Percentiles rank a stretch among this genome's conserved stretches.
These are phyloP conservation scores for Botrytis fabae DNA, from an alignment of 2,329 filamentous ascomycete species.

Conservation along the genomic window DNA sequence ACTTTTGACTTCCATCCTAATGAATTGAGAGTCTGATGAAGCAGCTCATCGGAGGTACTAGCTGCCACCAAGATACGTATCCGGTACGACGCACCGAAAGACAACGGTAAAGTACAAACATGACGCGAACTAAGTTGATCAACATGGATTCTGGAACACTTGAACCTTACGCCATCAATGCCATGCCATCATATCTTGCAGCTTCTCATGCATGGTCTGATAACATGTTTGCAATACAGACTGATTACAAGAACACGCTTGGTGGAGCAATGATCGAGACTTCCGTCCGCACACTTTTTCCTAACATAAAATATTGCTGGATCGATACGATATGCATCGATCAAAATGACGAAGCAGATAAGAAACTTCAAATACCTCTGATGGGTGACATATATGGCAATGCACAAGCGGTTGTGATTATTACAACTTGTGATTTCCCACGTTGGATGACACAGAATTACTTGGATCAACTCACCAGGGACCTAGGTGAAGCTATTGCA, in stretches of 20 bases:
- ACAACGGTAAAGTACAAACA: background rate
- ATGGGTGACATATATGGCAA: slow-evolving; percentile 27
- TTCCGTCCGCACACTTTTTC: slow-evolving; percentile 16
- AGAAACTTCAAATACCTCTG: slow-evolving; percentile 24
- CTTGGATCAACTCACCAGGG: slow-evolving; percentile 13
- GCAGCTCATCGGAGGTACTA: background rate
- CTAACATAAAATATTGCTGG: slow-evolving; percentile 22
- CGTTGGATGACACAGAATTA: slow-evolving; percentile 8
- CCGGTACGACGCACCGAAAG: background rate
- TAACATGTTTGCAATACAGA: slow-evolving; percentile 17
- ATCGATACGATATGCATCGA: slow-evolving; percentile 29
- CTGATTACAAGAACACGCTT: background rate
- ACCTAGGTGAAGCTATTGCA: slow-evolving; percentile 13
- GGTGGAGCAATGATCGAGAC: slow-evolving; percentile 20
- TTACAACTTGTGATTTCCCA: slow-evolving; percentile 20
- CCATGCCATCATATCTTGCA: slow-evolving; percentile 23
- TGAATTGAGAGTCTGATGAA: background rate
- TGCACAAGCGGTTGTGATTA: slow-evolving; percentile 16
- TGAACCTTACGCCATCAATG: slow-evolving; percentile 10
- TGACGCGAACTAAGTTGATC: slow-evolving; percentile 11
- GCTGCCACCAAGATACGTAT: background rate
- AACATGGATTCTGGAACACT: slow-evolving; percentile 14
- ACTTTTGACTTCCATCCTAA: background rate
- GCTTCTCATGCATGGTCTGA: slow-evolving; percentile 21
- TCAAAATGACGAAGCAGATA: slow-evolving; percentile 25